Conservation (phyloP, 768 basidiomycete genomes). For the Macrolepiota albuminosa region DNA sequence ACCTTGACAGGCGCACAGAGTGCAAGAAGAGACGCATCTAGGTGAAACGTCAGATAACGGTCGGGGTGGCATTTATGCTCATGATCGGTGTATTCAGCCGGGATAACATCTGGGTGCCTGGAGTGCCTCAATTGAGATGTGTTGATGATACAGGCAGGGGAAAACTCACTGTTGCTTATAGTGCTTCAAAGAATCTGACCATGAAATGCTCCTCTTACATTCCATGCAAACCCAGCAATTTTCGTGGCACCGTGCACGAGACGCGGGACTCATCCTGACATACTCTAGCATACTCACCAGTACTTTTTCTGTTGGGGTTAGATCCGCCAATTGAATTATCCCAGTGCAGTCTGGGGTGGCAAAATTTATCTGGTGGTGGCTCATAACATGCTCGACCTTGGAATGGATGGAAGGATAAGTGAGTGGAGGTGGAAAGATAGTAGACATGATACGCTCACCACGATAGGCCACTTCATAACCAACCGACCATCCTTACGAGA, state of each 20-base stretch:
- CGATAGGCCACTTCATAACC: slow-evolving; percentile 14
- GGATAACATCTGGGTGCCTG: slow-evolving; percentile 3
- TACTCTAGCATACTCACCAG: slow-evolving; percentile 2
- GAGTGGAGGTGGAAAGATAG: no score
- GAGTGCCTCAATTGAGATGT: not conserved
- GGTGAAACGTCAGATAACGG: slow-evolving; percentile 1
- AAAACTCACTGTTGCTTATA: not conserved
- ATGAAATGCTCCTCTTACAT: slow-evolving; percentile 7
- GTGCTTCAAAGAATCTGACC: slow-evolving; percentile 2
- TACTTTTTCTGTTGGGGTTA: not conserved
- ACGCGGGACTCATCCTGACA: slow-evolving; percentile 4
- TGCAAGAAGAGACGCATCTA: not conserved
- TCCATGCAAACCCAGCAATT: slow-evolving; percentile 4
- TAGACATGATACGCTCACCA: not conserved
- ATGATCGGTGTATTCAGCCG: not conserved
- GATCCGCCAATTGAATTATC: not conserved
- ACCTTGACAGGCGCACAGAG: slow-evolving; percentile 1
- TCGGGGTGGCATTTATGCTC: slow-evolving; percentile 1
- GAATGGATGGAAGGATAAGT: not conserved
- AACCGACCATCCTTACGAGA: slow-evolving; percentile 8
- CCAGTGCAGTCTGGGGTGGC: not conserved
- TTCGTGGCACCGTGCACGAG: not conserved
- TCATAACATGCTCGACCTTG: not conserved
- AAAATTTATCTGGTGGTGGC: not conserved
- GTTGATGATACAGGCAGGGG: not conserved